A percentile compares a stretch with the other conserved stretches of the same genome.
Conservation (phyloP, 768 basidiomycete genomes). For the Rhodotorula sphaerocarpa region DNA sequence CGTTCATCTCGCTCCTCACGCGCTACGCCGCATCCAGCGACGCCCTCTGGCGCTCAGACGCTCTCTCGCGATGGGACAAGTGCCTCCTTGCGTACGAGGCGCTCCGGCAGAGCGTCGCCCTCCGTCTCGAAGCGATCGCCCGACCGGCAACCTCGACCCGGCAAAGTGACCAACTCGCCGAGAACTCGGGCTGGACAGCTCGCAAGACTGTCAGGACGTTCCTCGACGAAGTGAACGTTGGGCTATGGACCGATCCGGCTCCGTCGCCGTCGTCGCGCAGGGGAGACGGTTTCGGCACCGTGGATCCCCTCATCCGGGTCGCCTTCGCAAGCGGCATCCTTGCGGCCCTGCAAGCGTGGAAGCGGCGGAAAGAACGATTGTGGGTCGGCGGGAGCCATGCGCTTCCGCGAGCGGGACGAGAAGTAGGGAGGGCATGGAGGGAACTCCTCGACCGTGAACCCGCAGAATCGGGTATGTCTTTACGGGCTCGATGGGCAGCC, state of each 20-base stretch:
- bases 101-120: slow-evolving; percentile 1
- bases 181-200: neutral
- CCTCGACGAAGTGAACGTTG: slow-evolving; percentile 1
- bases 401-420: slow-evolving; percentile 11
- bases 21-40: slow-evolving; percentile 14
- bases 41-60: slow-evolving; percentile 3
- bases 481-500: too few relatives aligned
- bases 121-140: slow-evolving; percentile 21
- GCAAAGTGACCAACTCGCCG: neutral
- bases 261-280: neutral
- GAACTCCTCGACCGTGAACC: neutral
- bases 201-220: slow-evolving; percentile 5
- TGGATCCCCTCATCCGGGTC: slow-evolving; percentile 10
- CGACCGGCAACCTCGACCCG: neutral
- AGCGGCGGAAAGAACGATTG: slow-evolving; percentile 20
- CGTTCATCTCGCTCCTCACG: slow-evolving; percentile 12
- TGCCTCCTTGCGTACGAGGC: slow-evolving; percentile 4
- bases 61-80: neutral
- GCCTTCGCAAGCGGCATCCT: slow-evolving; percentile 10
- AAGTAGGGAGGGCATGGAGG: slow-evolving; percentile 9
- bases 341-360: slow-evolving; percentile 27
- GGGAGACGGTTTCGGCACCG: neutral
- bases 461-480: neutral
- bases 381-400: slow-evolving; percentile 24
- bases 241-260: slow-evolving; percentile 4